Evolutionary conservation across 352 stramenopile species (phyloP).

Genomic region (Paralagenidium karlingii): DNA sequence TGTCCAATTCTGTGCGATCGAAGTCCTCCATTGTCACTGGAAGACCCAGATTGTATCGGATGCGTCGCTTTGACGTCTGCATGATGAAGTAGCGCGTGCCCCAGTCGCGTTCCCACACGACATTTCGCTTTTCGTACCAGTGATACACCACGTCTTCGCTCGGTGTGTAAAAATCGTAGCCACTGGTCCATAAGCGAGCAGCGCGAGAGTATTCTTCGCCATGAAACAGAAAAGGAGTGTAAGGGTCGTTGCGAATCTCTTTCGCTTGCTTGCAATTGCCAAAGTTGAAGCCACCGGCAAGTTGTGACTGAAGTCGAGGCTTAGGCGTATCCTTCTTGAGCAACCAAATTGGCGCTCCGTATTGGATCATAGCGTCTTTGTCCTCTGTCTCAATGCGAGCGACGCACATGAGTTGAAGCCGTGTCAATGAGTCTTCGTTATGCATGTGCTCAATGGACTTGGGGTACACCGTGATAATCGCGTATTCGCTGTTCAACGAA

Average conservation of each 20-base stretch:
- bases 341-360: constrained; percentile 49
- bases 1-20: constrained; percentile 52
- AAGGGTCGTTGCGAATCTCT: constrained; percentile 65
- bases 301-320: constrained; percentile 61
- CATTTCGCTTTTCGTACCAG: constrained; percentile 73
- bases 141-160: constrained; percentile 63
- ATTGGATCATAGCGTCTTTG: constrained; percentile 64
- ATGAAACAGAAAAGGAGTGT: constrained; percentile 70
- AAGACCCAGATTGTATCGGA: constrained; percentile 45
- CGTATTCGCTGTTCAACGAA: constrained; percentile 42
- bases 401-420: constrained; percentile 67
- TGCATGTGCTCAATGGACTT: constrained; percentile 56
- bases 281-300: constrained; percentile 77
- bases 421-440: constrained; percentile 32
- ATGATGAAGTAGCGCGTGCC: constrained; percentile 47
- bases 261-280: constrained; percentile 52
- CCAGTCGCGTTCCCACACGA: constrained; percentile 75
- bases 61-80: constrained; percentile 56
- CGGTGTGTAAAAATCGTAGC: constrained; percentile 74
- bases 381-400: constrained; percentile 63
- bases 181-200: constrained; percentile 54
- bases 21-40: constrained; percentile 56
- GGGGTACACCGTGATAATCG: constrained; percentile 74
- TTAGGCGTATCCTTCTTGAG: constrained; percentile 55
- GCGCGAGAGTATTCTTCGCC: constrained; percentile 76